Conservation (phyloP, 129 eudicot species). For the Lactuca sativa region DNA sequence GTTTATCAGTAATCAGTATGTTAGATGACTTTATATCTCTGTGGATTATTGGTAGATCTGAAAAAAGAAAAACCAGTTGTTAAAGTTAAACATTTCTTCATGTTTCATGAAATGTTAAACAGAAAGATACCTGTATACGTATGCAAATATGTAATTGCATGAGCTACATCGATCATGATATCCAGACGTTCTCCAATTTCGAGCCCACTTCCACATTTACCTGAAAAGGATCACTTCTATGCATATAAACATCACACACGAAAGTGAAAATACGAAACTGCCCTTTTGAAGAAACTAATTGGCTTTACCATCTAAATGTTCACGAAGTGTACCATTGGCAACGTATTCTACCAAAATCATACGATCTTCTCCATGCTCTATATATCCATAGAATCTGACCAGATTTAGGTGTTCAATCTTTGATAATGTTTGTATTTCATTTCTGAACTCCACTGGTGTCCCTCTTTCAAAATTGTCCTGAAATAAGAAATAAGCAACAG, state of each 20-base stretch:
- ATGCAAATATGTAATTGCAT: conserved; percentile 78
- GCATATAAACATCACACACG: background rate
- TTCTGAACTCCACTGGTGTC: conserved; percentile 55
- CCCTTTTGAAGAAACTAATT: conserved; percentile 4
- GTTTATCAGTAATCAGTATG: conserved; percentile 67
- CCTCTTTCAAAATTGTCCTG: conserved; percentile 52
- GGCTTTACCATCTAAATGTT: conserved; percentile 79
- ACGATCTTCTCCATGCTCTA: conserved; percentile 70
- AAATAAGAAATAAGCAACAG: conserved; percentile 16
- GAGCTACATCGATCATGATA: conserved; percentile 85
- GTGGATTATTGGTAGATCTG: conserved; percentile 87
- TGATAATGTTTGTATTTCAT: conserved; percentile 67
- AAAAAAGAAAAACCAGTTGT: background rate
- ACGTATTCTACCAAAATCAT: conserved; percentile 65
- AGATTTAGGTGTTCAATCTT: conserved; percentile 80
- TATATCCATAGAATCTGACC: conserved; percentile 60
- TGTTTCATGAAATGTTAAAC: background rate
- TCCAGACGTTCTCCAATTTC: conserved; percentile 74
- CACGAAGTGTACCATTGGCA: conserved; percentile 77
- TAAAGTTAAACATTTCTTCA: conserved; percentile 1
- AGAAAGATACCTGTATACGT: conserved; percentile 59
- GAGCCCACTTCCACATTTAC: conserved; percentile 55
- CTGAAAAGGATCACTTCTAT: conserved; percentile 33
- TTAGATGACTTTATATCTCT: conserved; percentile 89
- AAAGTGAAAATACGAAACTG: conserved; percentile 1